phyloP scores from a whole-genome alignment of 1,139 yeast species.

The Pichia sp. region DNA sequence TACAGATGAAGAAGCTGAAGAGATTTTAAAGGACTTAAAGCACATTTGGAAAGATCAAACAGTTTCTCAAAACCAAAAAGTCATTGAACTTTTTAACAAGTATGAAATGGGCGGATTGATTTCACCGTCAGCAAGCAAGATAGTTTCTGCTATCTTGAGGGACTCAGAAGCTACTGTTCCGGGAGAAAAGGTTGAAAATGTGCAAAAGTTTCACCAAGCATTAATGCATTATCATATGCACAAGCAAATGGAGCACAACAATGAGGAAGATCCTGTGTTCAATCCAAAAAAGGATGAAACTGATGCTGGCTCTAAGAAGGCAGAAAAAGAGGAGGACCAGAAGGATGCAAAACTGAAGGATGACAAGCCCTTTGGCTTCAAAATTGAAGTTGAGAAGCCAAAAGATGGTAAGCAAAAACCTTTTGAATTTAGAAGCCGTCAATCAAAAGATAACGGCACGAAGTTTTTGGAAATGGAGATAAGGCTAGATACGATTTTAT shows the following conservation, averaged over 20 bases:
- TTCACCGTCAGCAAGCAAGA: constrained; percentile 30
- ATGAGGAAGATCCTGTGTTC: constrained; percentile 18
- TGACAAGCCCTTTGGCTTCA: constrained; percentile 17
- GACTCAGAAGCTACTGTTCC: constrained; percentile 26
- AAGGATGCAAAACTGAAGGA: constrained; percentile 1
- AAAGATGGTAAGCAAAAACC: constrained; percentile 15
- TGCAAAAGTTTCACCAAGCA: constrained; percentile 30
- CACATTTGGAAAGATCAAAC: constrained; percentile 26
- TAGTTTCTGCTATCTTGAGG: constrained; percentile 27
- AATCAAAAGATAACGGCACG: constrained; percentile 15
- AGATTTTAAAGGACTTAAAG: constrained; percentile 24
- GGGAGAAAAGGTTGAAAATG: constrained; percentile 31
- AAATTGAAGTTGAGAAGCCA: constrained; percentile 15
- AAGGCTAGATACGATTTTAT: constrained; percentile 24
- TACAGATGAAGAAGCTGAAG: constrained; percentile 28
- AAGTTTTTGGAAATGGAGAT: constrained; percentile 20
- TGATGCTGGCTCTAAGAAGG: neutral
- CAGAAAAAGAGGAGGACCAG: constrained; percentile 6
- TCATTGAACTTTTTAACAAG: constrained; percentile 24
- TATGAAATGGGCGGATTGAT: constrained; percentile 31
- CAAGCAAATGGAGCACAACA: constrained; percentile 24
- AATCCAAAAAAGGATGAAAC: constrained; percentile 15
- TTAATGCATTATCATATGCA: constrained; percentile 30
- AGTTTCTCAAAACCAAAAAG: constrained; percentile 21
- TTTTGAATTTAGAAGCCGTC: constrained; percentile 19